A percentile compares a stretch with the other conserved stretches of the same genome.
These are phyloP conservation scores for Pseudogymnoascus sp. DNA, from an alignment of 2,329 filamentous ascomycete genomes.

Conservation along the genomic window DNA sequence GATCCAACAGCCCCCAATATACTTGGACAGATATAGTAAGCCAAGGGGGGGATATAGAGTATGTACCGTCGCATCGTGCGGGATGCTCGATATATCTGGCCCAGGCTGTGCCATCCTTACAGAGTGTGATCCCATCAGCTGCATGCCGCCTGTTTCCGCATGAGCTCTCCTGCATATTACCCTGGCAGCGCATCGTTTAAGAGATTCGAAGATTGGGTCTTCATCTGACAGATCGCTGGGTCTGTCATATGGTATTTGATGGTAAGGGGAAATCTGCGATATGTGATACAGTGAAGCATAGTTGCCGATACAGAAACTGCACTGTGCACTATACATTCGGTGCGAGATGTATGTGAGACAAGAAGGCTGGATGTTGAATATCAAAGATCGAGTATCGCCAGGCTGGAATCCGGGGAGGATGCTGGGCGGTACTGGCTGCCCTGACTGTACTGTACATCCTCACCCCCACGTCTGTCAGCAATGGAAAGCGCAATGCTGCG, in stretches of 20 bases:
- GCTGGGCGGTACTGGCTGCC: neutral
- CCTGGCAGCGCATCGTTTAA: neutral
- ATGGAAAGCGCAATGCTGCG: neutral
- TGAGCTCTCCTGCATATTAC: conserved; percentile 2
- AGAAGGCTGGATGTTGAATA: neutral
- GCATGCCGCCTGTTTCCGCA: conserved; percentile 2
- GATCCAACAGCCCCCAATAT: neutral
- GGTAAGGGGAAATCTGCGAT: neutral
- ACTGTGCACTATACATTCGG: neutral
- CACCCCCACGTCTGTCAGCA: neutral
- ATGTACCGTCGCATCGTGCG: neutral
- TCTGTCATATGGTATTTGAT: neutral
- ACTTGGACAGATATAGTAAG: neutral
- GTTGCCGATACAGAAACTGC: neutral
- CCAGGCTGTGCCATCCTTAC: conserved; percentile 4
- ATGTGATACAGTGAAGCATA: neutral
- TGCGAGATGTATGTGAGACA: neutral
- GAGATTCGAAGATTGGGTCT: conserved; percentile 5
- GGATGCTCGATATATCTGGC: neutral
- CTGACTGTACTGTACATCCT: neutral
- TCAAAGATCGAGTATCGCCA: neutral
- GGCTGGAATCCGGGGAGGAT: neutral
- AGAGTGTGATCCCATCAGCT: conserved; percentile 1
- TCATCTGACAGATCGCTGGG: conserved; percentile 3
- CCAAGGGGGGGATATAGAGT: neutral